Base-by-base conservation (phyloP, 1,139 yeast genomes). In the Pichia sp. region DNA sequence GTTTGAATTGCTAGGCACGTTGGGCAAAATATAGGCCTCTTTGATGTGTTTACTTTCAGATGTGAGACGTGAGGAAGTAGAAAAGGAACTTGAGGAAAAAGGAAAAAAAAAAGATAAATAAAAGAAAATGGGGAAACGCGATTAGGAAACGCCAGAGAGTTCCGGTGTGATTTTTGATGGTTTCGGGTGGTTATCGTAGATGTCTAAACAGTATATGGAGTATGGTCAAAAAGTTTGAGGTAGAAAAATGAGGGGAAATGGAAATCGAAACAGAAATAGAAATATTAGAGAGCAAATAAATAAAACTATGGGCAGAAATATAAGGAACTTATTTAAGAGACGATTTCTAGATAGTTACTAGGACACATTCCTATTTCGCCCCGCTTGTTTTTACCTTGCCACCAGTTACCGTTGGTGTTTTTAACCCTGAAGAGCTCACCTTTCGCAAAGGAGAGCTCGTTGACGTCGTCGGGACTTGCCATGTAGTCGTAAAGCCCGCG, bases 281-380 rank as follows among this genome's bases (percentile, higher is more conserved):
- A 34, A 42, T 42, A 42, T 24, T 42, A 12, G 27, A n/a, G 24
- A 20, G 24, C 24, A 27, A 16, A 12, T 42, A 14, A 20, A 12
- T 16, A n/a, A 42, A 20, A 12, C 14, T n/a, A 16, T 42, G 17
- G 46, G 27, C 24, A 20, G 24, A 20, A 20, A 20, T 20, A 20
- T 20, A 20, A 20, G 24, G 24, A 20, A 20, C 24, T 20, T n/a
- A 9, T 24, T 55, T 48, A 64, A 56, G 77, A 83, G 54, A 85
- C 73, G 62, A 90, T 74, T 67, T 88, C 87, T 51, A 92, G 95
- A 67, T 93, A 93, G 71, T 93, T 93, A 62, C 96, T 87, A 52
- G 99, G 99, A 71, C 97, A 92, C 64, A 93, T 93, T 63, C 99
- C 99, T 52, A 90, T 88, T 70, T 91, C 95, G 49, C 99, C 99